phyloP scores from a whole-genome alignment of 306 rosid species.

The Lagenaria siceraria region DNA sequence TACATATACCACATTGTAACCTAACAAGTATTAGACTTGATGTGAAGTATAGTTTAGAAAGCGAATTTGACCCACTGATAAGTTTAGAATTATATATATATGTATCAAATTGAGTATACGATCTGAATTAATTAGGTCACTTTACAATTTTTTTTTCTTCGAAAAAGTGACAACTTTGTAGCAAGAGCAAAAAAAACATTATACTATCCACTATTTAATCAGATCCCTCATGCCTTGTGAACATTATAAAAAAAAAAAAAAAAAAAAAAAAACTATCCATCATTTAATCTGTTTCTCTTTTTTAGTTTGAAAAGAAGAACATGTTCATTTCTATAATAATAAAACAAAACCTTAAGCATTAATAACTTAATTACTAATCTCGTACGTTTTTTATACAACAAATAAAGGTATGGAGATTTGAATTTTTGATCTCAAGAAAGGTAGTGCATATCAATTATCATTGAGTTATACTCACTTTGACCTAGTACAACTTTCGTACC shows the following conservation, averaged over 20 bases:
- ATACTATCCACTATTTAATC: not conserved
- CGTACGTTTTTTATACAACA: too few relatives aligned
- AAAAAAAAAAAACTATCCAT: not conserved
- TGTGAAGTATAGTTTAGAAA: not conserved
- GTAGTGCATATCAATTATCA: too few relatives aligned
- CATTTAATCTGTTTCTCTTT: not conserved
- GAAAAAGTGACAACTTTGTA: not conserved
- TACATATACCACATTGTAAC: not conserved
- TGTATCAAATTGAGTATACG: not conserved
- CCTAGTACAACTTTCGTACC: too few relatives aligned
- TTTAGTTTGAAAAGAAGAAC: not conserved
- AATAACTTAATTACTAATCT: too few relatives aligned
- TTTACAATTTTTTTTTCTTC: not conserved
- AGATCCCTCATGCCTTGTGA: too few relatives aligned
- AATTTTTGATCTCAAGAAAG: too few relatives aligned
- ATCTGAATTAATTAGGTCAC: not conserved
- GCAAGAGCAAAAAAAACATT: not conserved
- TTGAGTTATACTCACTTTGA: too few relatives aligned
- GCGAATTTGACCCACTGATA: not conserved
- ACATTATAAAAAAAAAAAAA: too few relatives aligned
- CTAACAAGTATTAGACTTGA: not conserved
- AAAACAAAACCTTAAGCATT: too few relatives aligned
- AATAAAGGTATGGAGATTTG: too few relatives aligned
- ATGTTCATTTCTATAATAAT: too few relatives aligned
- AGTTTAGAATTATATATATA: not conserved